Evolutionary conservation across 129 eudicot species (phyloP).

Genomic region (Smallanthus sonchifolius): DNA sequence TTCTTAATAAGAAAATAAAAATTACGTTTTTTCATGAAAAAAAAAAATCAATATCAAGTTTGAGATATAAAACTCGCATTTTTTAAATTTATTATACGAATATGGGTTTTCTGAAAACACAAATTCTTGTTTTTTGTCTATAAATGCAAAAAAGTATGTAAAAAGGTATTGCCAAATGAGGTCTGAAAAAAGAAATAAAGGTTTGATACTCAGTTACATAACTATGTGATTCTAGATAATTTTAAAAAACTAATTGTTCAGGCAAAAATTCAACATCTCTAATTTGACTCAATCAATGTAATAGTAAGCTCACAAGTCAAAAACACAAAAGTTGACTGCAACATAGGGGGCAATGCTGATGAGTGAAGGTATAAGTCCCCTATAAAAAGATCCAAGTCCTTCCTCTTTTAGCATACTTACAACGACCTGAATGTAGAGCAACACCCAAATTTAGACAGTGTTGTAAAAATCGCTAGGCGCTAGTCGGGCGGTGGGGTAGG

Average conservation of each 20-base stretch:
- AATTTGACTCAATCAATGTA: slow-evolving; percentile 3
- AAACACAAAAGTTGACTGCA: slow-evolving; percentile 95
- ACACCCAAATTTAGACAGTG: slow-evolving; percentile 13
- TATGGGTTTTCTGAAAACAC: neutral
- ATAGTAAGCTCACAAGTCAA: slow-evolving; percentile 84
- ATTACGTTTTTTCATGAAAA: neutral
- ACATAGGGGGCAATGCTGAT: slow-evolving; percentile 95
- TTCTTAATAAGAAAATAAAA: neutral
- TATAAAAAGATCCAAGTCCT: slow-evolving; percentile 79
- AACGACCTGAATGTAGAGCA: slow-evolving; percentile 56
- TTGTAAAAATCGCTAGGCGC: too few relatives aligned
- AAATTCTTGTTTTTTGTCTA: neutral
- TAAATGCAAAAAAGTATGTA: neutral
- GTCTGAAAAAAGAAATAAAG: neutral
- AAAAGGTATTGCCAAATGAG: neutral
- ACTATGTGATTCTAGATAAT: neutral
- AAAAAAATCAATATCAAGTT: neutral
- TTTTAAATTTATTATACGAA: neutral
- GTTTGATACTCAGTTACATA: neutral
- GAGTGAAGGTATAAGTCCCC: slow-evolving; percentile 94
- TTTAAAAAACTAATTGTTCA: neutral
- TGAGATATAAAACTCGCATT: neutral
- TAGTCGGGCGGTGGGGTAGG: too few relatives aligned
- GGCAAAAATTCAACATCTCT: neutral
- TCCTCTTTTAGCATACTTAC: slow-evolving; percentile 83